Base-by-base conservation (phyloP, 257 asterid genomes). In the Handroanthus guayacan region DNA sequence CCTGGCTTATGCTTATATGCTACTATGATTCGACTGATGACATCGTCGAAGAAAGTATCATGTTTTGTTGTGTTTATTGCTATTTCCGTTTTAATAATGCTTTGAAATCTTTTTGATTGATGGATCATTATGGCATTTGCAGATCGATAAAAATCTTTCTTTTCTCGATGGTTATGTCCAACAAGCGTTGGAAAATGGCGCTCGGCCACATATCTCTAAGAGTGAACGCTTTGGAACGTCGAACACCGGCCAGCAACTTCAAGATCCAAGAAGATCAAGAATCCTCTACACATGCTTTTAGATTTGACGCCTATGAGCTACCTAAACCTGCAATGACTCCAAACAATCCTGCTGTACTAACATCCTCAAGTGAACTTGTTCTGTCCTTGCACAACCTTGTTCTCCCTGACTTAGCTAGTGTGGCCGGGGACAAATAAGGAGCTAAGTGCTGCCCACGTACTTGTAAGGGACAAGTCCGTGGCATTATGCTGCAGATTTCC, bases 281-380 rank as follows among this genome's bases (percentile, higher is more conserved):
- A 75, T 67, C 84, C 39, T 71, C 88, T 25, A 52, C 83, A 12
- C 96, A 90, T 71, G 37, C 89, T 50, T 89, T 88, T 72, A 87
- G 90, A 65, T 90, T 90, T 73, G 93, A 90, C 81, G 93, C 96
- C 55, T 90, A 90, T 12, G 96, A 88, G 79, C 85, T 86, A 75
- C 92, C 93, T 31, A 85, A 88, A 75, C 84, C 93, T 52, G 77
- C 87, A 51, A 58, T 82, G 62, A 89, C 89, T 55, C 72, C 80
- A 74, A 77, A 72, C 31, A 25, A 69, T 56, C 41, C 86, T 67
- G 87, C 93, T 25, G 63, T 61, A 5, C 67, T 78, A 41, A 34
- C 85, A 20, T 81, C 90, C 82, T 82, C 91, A 16, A 70, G 78
- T 18, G 93, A 82, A 62, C 86, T 88, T 78, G 89, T 90, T 67